Evolutionary conservation across 352 stramenopile species (phyloP).

Genomic region (Phytophthora aleatoria): DNA sequence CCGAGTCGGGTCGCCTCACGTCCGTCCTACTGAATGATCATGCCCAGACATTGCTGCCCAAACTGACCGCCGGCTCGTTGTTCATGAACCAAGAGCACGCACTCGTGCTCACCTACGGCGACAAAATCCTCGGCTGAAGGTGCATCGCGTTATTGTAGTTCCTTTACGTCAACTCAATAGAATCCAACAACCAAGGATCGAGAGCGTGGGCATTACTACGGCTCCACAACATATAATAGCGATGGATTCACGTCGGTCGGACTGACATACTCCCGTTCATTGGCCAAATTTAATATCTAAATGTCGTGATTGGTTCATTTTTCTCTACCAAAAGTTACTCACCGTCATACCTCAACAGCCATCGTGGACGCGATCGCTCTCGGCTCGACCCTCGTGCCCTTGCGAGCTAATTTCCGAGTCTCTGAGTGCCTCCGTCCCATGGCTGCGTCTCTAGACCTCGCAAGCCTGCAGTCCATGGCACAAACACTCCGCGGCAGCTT

Average conservation of each 20-base stretch:
- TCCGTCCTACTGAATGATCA: slow-evolving; percentile 72
- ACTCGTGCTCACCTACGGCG: slow-evolving; percentile 76
- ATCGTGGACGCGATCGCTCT: slow-evolving; percentile 10
- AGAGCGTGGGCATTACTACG: slow-evolving; percentile 3
- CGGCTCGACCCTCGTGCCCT: slow-evolving; percentile 6
- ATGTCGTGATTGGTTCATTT: slow-evolving; percentile 15
- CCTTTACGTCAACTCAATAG: slow-evolving; percentile 15
- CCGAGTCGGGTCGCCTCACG: slow-evolving; percentile 32
- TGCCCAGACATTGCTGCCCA: slow-evolving; percentile 60
- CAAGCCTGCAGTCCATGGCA: slow-evolving; percentile 66
- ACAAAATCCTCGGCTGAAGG: slow-evolving; percentile 56
- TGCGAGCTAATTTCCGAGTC: not conserved
- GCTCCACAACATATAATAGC: not conserved
- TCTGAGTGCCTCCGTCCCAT: slow-evolving; percentile 30
- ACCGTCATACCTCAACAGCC: slow-evolving; percentile 17
- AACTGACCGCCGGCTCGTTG: slow-evolving; percentile 64
- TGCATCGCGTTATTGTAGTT: not conserved
- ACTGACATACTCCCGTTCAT: not conserved
- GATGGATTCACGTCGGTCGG: not conserved
- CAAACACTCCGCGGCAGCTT: slow-evolving; percentile 67
- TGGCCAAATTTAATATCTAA: slow-evolving; percentile 11
- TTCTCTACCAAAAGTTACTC: not conserved
- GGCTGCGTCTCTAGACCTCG: slow-evolving; percentile 63
- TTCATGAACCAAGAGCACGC: slow-evolving; percentile 68
- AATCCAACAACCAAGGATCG: not conserved